These are phyloP conservation scores for Tanacetum coccineum DNA, from an alignment of 129 eudicot species.

Conservation along the genomic window DNA sequence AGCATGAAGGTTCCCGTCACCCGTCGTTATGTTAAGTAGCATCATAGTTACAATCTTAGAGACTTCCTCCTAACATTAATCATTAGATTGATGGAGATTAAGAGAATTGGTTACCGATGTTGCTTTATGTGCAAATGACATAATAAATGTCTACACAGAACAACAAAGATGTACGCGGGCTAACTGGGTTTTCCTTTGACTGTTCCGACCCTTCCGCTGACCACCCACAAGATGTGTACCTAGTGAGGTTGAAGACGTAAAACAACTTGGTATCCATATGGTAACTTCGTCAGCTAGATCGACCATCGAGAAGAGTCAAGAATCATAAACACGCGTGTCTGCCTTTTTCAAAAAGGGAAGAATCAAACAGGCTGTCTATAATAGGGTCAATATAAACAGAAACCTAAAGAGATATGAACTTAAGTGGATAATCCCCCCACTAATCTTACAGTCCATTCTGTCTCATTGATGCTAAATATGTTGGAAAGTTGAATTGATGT, in stretches of 20 bases:
- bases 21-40: slow-evolving; percentile 1
- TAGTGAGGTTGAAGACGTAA: no score
- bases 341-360: slow-evolving; percentile 16
- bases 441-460: slow-evolving; percentile 17
- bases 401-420: slow-evolving; percentile 25
- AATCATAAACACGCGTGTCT: slow-evolving; percentile 17
- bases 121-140: not conserved
- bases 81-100: not conserved
- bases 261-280: slow-evolving; percentile 13
- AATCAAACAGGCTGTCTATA: slow-evolving; percentile 11
- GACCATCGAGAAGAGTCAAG: slow-evolving; percentile 23
- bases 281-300: slow-evolving; percentile 18
- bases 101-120: not conserved
- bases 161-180: not conserved
- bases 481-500: slow-evolving; percentile 20
- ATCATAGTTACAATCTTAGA: slow-evolving; percentile 1
- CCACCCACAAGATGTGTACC: no score
- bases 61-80: slow-evolving; percentile 22
- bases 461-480: slow-evolving; percentile 29
- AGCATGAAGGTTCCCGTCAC: not conserved
- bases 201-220: no score
- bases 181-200: not conserved
- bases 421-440: slow-evolving; percentile 34
- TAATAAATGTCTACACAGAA: not conserved
- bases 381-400: slow-evolving; percentile 21